Conservation (phyloP, 2,329 filamentous ascomycete species). For the Colletotrichum australisinense region DNA sequence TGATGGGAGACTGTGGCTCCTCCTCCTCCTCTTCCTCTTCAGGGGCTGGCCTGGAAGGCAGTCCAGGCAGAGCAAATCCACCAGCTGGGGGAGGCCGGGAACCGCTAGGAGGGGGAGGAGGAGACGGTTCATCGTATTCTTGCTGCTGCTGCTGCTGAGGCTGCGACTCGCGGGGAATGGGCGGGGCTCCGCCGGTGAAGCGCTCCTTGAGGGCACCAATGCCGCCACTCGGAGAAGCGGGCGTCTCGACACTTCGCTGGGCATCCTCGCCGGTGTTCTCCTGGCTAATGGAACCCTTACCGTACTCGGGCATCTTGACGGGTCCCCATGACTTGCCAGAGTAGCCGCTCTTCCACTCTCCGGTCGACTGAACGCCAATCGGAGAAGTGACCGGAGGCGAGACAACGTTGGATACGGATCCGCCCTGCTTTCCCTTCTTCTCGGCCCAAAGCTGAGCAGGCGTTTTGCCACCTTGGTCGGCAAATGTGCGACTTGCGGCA, state of each 20-base stretch:
- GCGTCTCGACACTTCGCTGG: constrained; percentile 59
- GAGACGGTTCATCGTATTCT: constrained; percentile 61
- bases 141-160: constrained; percentile 26
- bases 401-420: constrained; percentile 56
- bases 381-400: constrained; percentile 60
- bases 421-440: constrained; percentile 88
- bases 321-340: constrained; percentile 89
- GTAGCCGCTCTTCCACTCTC: constrained; percentile 94
- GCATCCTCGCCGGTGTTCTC: constrained; percentile 71
- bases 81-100: constrained; percentile 77
- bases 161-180: constrained; percentile 56
- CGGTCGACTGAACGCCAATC: constrained; percentile 77
- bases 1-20: constrained; percentile 80
- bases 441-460: constrained; percentile 98
- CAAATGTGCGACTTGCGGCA: constrained; percentile 90
- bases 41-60: constrained; percentile 71
- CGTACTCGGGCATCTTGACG: constrained; percentile 80
- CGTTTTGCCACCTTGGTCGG: constrained; percentile 94
- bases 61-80: constrained; percentile 82
- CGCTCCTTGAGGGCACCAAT: constrained; percentile 83
- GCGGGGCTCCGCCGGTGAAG: constrained; percentile 79
- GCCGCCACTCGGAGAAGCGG: constrained; percentile 69
- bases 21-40: constrained; percentile 67
- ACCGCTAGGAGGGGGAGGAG: constrained; percentile 64
- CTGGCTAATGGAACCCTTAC: constrained; percentile 65